A percentile compares a stretch with the other conserved stretches of the same genome.
phyloP scores from a whole-genome alignment of 148 eudicot species.

The Rhododendron ferrugineum region DNA sequence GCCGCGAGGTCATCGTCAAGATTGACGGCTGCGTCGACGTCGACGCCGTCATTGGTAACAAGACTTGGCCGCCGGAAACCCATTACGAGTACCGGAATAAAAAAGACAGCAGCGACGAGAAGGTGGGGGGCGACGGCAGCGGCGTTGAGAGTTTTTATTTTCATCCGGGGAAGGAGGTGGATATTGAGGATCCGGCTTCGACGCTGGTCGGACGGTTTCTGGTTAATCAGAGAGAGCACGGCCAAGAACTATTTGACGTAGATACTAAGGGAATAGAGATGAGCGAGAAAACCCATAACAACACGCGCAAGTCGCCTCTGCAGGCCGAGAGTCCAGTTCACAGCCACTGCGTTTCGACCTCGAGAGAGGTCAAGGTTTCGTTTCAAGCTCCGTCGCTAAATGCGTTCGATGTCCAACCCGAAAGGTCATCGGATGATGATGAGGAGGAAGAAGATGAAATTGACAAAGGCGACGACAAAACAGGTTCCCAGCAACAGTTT shows the following conservation, averaged over 20 bases:
- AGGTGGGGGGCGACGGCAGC: neutral
- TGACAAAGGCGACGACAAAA: neutral
- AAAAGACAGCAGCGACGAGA: neutral
- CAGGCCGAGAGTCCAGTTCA: neutral
- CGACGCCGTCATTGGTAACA: neutral
- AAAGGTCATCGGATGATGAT: slow-evolving; percentile 5
- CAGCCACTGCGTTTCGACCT: neutral
- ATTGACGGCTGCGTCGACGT: neutral
- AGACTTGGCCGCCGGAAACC: slow-evolving; percentile 5
- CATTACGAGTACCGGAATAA: slow-evolving; percentile 6
- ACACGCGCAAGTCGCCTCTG: neutral
- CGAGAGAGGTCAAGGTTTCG: slow-evolving; percentile 23
- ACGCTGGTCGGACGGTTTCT: slow-evolving; percentile 8
- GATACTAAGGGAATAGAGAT: neutral
- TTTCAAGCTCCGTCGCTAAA: slow-evolving; percentile 15
- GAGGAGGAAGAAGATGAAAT: neutral
- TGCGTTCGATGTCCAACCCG: slow-evolving; percentile 13
- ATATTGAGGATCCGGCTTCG: neutral
- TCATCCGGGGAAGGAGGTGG: slow-evolving; percentile 14
- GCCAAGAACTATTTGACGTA: neutral
- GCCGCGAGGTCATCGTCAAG: slow-evolving; percentile 18
- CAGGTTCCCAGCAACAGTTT: neutral
- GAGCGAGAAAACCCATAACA: slow-evolving; percentile 5
- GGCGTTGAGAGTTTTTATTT: neutral
- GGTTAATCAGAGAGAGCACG: neutral